These are phyloP conservation scores for Arabidopsis hybrid DNA, from an alignment of 441 rosid species.

Conservation along the genomic window DNA sequence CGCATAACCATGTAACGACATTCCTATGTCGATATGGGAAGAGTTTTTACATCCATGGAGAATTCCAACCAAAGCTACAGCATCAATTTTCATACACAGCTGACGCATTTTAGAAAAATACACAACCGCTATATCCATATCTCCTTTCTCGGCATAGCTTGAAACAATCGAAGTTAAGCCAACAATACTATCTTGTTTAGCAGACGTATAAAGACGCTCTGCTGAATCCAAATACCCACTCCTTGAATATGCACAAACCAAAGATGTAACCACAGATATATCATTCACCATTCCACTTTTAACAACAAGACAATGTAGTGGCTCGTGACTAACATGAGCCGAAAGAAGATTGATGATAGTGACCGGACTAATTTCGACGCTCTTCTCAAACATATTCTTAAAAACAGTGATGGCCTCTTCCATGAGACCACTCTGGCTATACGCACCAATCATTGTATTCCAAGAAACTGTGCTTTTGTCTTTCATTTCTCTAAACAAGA, in stretches of 20 bases:
- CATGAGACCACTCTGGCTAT: constrained; percentile 61
- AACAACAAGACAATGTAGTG: constrained; percentile 59
- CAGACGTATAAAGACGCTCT: constrained; percentile 53
- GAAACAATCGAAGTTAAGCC: constrained; percentile 72
- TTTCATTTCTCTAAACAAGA: constrained; percentile 55
- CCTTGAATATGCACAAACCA: constrained; percentile 68
- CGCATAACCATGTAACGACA: constrained; percentile 66
- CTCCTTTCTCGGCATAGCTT: constrained; percentile 69
- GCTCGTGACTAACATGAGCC: constrained; percentile 55
- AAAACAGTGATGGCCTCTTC: constrained; percentile 60
- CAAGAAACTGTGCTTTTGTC: constrained; percentile 66
- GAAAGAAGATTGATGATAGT: constrained; percentile 69
- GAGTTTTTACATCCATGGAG: constrained; percentile 65
- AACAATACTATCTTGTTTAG: constrained; percentile 57
- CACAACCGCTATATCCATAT: constrained; percentile 49
- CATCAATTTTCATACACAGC: constrained; percentile 67
- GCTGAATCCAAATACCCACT: constrained; percentile 58
- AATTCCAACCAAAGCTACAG: constrained; percentile 72
- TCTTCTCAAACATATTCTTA: constrained; percentile 55
- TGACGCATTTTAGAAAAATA: constrained; percentile 57
- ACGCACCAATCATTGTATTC: constrained; percentile 81
- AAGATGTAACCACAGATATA: constrained; percentile 60
- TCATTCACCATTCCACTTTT: constrained; percentile 61
- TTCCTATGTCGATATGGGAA: constrained; percentile 51
- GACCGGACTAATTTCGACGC: constrained; percentile 56